Evolutionary conservation across 441 rosid species (phyloP).

Genomic region (Erodium moschatum): DNA sequence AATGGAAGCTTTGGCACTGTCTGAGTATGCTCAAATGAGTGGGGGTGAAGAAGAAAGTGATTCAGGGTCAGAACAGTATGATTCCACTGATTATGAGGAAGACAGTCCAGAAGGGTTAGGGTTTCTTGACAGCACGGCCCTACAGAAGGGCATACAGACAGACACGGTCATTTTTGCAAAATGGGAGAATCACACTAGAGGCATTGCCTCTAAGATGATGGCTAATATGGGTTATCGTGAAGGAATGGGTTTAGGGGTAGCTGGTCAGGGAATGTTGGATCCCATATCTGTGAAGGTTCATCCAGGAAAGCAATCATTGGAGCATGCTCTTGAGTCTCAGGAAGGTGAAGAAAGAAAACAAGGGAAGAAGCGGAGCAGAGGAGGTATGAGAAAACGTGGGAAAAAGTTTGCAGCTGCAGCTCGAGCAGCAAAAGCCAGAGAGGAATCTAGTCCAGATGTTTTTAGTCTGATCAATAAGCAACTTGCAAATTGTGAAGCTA

Average conservation of each 20-base stretch:
- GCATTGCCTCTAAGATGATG: conserved; percentile 95
- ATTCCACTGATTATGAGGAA: conserved; percentile 54
- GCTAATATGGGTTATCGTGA: conserved; percentile 87
- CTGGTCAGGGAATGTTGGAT: conserved; percentile 76
- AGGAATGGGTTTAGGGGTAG: conserved; percentile 85
- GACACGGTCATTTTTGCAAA: conserved; percentile 74
- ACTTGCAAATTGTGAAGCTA: conserved; percentile 39
- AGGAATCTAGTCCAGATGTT: conserved; percentile 62
- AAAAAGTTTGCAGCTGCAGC: conserved; percentile 68
- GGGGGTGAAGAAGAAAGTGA: conserved; percentile 51
- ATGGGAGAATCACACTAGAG: conserved; percentile 97
- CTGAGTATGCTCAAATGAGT: conserved; percentile 48
- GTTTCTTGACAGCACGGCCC: conserved; percentile 44
- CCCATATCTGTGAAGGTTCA: conserved; percentile 78
- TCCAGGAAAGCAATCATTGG: conserved; percentile 73
- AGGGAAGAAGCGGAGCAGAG: conserved; percentile 64
- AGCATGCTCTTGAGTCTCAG: conserved; percentile 52
- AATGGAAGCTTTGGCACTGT: conserved; percentile 44
- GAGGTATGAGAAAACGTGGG: conserved; percentile 77
- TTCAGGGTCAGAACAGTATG: conserved; percentile 46
- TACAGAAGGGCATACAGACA: conserved; percentile 57
- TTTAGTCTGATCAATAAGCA: conserved; percentile 71
- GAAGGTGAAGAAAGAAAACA: conserved; percentile 31
- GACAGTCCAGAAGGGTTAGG: conserved; percentile 58
- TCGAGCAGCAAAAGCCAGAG: conserved; percentile 47